A percentile compares a stretch with the other conserved stretches of the same genome.
Evolutionary conservation across 2,329 filamentous ascomycete genomes (phyloP).

Genomic region (Ophiostoma triangulosporum): DNA sequence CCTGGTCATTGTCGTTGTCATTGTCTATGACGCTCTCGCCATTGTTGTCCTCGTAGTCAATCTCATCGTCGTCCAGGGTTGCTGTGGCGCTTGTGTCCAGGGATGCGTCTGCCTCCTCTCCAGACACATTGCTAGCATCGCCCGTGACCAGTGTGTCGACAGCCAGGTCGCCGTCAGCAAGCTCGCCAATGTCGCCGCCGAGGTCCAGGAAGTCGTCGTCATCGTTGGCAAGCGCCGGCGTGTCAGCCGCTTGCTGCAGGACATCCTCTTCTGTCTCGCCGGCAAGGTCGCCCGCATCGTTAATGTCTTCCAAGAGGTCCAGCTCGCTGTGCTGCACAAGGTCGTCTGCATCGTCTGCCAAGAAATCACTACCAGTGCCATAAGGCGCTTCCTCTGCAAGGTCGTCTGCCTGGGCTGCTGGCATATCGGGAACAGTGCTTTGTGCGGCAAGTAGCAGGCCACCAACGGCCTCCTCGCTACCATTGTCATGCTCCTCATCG

Average conservation of each 20-base stretch:
- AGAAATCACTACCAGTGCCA: neutral
- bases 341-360: neutral
- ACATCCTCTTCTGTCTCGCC: slow-evolving; percentile 5
- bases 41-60: slow-evolving; percentile 20
- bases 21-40: neutral
- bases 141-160: neutral
- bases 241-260: neutral
- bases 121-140: neutral
- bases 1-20: slow-evolving; percentile 1
- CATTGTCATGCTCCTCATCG: slow-evolving; percentile 7
- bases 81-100: slow-evolving; percentile 17
- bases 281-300: neutral
- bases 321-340: slow-evolving; percentile 4
- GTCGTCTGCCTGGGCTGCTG: neutral
- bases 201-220: slow-evolving; percentile 13
- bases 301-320: slow-evolving; percentile 8
- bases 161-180: neutral
- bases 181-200: slow-evolving; percentile 3
- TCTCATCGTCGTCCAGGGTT: slow-evolving; percentile 25
- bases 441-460: neutral
- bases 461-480: slow-evolving; percentile 1
- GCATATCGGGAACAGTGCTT: neutral
- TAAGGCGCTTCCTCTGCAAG: neutral
- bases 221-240: neutral
- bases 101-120: neutral